Percentiles rank a stretch among this genome's conserved stretches.
These are phyloP conservation scores for Plantago rigida DNA, from an alignment of 305 asterid species.

Conservation along the genomic window DNA sequence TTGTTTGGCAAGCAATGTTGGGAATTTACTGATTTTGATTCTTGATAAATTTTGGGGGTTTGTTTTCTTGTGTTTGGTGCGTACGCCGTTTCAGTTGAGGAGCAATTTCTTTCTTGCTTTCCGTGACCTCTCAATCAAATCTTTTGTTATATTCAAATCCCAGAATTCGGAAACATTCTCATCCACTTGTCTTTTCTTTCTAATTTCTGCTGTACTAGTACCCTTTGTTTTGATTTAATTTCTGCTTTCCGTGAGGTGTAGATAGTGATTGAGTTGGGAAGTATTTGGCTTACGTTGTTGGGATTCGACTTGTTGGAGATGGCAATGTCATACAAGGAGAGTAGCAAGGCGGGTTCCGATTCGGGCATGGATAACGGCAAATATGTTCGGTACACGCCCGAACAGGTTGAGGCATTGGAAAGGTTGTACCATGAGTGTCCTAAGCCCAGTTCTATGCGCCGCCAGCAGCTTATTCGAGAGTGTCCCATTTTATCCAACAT, in stretches of 20 bases:
- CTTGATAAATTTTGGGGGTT: constrained; percentile 14
- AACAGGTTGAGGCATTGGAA: constrained; percentile 62
- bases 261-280: constrained; percentile 1
- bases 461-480: constrained; percentile 62
- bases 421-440: constrained; percentile 61
- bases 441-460: constrained; percentile 56
- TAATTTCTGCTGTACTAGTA: constrained; percentile 16
- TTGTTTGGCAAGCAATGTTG: constrained; percentile 10
- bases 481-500: constrained; percentile 55
- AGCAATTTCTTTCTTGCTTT: constrained; percentile 12
- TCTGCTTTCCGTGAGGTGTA: too few species aligned
- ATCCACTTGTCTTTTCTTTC: constrained; percentile 17
- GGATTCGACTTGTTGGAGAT: constrained; percentile 27
- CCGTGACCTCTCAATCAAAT: constrained; percentile 5
- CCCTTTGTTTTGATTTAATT: background rate
- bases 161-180: constrained; percentile 16
- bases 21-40: constrained; percentile 8
- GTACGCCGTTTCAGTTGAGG: constrained; percentile 20
- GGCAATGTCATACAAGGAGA: constrained; percentile 50
- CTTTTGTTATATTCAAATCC: too few species aligned
- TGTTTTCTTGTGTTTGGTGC: constrained; percentile 35
- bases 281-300: constrained; percentile 8
- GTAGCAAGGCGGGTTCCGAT: constrained; percentile 25
- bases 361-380: constrained; percentile 39
- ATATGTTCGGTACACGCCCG: constrained; percentile 60